Evolutionary conservation across 306 rosid species (phyloP).

Genomic region (Quillaja saponaria): DNA sequence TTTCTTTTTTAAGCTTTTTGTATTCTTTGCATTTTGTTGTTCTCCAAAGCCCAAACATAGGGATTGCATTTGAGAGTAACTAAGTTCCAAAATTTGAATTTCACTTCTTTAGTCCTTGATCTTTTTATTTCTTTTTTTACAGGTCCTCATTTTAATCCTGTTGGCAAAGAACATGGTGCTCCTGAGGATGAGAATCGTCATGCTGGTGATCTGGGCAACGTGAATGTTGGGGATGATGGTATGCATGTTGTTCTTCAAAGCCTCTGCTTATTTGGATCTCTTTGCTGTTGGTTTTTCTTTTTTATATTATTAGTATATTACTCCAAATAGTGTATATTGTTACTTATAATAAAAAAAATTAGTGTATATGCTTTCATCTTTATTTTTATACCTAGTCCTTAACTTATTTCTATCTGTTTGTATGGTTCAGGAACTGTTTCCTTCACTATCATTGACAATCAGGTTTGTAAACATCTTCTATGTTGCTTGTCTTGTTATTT

Average conservation of each 20-base stretch:
- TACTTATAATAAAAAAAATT: neutral
- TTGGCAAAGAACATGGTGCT: conserved; percentile 76
- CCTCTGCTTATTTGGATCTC: conserved; percentile 4
- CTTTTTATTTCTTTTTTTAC: conserved; percentile 14
- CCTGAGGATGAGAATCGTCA: conserved; percentile 82
- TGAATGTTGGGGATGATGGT: conserved; percentile 84
- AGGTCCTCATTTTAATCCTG: conserved; percentile 94
- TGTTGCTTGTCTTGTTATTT: conserved; percentile 2
- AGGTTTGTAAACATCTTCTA: conserved; percentile 48
- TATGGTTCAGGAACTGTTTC: conserved; percentile 59
- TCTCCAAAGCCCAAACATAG: no score
- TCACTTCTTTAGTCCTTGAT: neutral
- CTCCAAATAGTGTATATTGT: neutral
- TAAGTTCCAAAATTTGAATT: no score
- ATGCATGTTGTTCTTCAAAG: conserved; percentile 20
- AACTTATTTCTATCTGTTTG: conserved; percentile 33
- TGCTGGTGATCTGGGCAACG: conserved; percentile 96
- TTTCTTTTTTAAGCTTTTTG: no score
- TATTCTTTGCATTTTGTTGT: no score
- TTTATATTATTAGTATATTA: no score
- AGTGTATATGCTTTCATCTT: neutral
- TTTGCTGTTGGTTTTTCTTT: conserved; percentile 8
- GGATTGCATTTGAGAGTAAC: no score
- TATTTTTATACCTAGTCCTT: conserved; percentile 8
- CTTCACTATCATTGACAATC: conserved; percentile 69